A percentile compares a stretch with the other conserved stretches of the same genome.
These are phyloP conservation scores for Sporothrix brasiliensis DNA, from an alignment of 2,329 filamentous ascomycete genomes.

Conservation along the genomic window DNA sequence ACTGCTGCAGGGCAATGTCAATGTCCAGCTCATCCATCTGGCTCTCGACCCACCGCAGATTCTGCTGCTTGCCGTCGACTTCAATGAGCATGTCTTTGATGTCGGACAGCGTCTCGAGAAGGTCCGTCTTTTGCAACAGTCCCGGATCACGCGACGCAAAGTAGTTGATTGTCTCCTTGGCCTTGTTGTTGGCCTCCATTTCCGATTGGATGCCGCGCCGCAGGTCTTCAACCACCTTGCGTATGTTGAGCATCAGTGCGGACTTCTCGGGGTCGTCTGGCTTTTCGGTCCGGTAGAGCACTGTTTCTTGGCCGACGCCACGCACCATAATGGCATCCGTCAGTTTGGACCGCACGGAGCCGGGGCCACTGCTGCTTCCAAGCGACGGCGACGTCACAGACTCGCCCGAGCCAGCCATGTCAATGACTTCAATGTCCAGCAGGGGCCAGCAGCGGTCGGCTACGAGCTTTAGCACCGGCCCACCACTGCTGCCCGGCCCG, in stretches of 20 bases:
- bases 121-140: slow-evolving; percentile 74
- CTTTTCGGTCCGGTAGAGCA: slow-evolving; percentile 91
- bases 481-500: slow-evolving; percentile 53
- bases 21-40: slow-evolving; percentile 97
- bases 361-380: slow-evolving; percentile 37
- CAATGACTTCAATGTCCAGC: slow-evolving; percentile 88
- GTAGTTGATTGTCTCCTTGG: slow-evolving; percentile 82
- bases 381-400: slow-evolving; percentile 45
- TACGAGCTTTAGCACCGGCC: slow-evolving; percentile 73
- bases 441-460: slow-evolving; percentile 94
- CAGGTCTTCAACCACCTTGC: slow-evolving; percentile 89
- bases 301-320: slow-evolving; percentile 81
- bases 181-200: slow-evolving; percentile 82
- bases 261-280: slow-evolving; percentile 77
- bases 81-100: slow-evolving; percentile 90
- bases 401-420: slow-evolving; percentile 72
- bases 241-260: slow-evolving; percentile 80
- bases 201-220: slow-evolving; percentile 84
- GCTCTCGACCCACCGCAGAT: slow-evolving; percentile 90
- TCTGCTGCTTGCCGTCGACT: slow-evolving; percentile 94
- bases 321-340: slow-evolving; percentile 89
- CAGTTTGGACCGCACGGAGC: slow-evolving; percentile 61
- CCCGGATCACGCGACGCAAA: slow-evolving; percentile 78
- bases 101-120: slow-evolving; percentile 76
- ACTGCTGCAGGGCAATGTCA: slow-evolving; percentile 86